phyloP scores from a whole-genome alignment of 2,329 filamentous ascomycete genomes.

The Stachybotrys echinatus region DNA sequence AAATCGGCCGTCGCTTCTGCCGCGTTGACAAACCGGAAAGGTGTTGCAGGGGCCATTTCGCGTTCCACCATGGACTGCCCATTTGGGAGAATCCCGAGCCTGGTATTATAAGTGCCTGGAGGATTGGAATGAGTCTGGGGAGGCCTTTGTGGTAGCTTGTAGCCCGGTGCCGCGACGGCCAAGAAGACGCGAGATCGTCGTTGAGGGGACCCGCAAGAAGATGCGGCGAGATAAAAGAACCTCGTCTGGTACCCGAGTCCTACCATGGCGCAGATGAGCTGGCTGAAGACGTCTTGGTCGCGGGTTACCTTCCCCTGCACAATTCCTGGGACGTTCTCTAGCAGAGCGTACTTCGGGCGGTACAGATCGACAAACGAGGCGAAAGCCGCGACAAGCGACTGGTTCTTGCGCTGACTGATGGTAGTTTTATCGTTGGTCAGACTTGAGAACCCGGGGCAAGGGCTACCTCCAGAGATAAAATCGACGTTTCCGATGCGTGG shows the following conservation, averaged over 20 bases:
- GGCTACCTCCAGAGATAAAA: conserved; percentile 67
- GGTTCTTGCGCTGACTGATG: conserved; percentile 57
- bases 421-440: conserved; percentile 56
- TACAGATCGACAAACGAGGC: conserved; percentile 71
- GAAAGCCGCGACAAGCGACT: conserved; percentile 72
- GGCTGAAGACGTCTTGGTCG: conserved; percentile 63
- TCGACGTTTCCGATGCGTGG: conserved; percentile 60
- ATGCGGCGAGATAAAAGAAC: conserved; percentile 63
- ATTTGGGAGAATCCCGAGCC: conserved; percentile 55
- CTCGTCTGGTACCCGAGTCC: conserved; percentile 73
- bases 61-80: conserved; percentile 54
- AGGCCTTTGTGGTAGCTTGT: conserved; percentile 50
- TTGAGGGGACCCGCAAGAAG: conserved; percentile 63
- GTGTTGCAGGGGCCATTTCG: conserved; percentile 34
- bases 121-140: conserved; percentile 59
- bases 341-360: conserved; percentile 65
- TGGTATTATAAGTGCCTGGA: conserved; percentile 13
- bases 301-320: conserved; percentile 40
- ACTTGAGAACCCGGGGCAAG: conserved; percentile 70
- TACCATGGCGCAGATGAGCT: conserved; percentile 67
- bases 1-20: conserved; percentile 53
- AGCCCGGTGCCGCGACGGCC: conserved; percentile 62
- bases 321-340: conserved; percentile 74
- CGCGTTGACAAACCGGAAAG: conserved; percentile 55
- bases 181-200: conserved; percentile 64